phyloP scores from a whole-genome alignment of 2,329 filamentous ascomycete genomes.

The Diaporthe sp. region DNA sequence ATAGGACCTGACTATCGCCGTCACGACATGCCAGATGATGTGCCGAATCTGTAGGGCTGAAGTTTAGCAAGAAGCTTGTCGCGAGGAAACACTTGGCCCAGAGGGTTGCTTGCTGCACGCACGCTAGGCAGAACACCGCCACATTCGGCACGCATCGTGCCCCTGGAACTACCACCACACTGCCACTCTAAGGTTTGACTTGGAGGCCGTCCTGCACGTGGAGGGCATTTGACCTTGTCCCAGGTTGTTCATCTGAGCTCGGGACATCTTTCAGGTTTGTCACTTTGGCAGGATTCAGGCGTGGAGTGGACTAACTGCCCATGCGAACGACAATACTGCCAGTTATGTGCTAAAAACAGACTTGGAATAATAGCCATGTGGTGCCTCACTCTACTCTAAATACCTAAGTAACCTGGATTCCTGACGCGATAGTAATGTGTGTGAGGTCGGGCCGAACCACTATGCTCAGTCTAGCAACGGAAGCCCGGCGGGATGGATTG shows the following conservation, averaged over 20 bases:
- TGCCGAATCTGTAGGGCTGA: slow-evolving; percentile 41
- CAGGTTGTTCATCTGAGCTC: neutral
- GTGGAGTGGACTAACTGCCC: neutral
- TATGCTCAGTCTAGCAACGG: slow-evolving; percentile 1
- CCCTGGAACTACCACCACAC: slow-evolving; percentile 20
- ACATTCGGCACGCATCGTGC: slow-evolving; percentile 38
- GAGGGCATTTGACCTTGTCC: slow-evolving; percentile 13
- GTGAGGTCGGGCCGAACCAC: neutral
- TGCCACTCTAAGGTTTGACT: slow-evolving; percentile 3
- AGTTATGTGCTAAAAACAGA: neutral
- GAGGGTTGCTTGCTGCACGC: neutral
- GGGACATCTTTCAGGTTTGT: neutral
- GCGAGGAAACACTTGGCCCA: slow-evolving; percentile 23
- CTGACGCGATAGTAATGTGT: neutral
- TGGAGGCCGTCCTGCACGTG: slow-evolving; percentile 28
- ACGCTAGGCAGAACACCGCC: slow-evolving; percentile 42
- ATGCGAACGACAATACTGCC: neutral
- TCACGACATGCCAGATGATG: neutral
- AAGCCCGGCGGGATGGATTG: neutral
- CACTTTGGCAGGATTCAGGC: neutral
- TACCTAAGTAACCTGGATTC: neutral
- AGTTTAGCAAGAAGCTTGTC: slow-evolving; percentile 32
- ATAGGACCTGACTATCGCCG: neutral
- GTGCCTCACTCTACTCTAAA: slow-evolving; percentile 21
- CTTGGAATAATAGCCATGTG: neutral